Conservation (phyloP, 345 rosid species). For the Corymbia maculata region DNA sequence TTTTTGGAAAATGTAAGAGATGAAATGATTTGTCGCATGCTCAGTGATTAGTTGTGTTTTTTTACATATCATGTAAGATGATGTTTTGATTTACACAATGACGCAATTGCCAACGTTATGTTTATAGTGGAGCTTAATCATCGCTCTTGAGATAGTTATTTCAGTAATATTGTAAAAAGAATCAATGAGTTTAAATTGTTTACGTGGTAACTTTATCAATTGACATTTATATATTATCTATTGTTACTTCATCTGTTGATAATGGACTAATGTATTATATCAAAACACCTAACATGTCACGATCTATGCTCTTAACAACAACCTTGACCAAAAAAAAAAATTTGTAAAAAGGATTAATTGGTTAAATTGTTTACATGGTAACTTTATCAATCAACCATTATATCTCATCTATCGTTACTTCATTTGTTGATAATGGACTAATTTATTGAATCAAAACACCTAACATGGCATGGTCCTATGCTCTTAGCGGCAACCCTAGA, state of each 20-base stretch:
- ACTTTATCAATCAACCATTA: neutral
- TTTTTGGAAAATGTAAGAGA: neutral
- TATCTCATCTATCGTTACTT: too few relatives aligned
- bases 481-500: rapidly evolving
- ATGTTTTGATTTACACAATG: neutral
- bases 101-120: rapidly evolving
- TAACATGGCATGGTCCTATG: neutral
- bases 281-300: too few relatives aligned
- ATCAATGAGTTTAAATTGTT: neutral
- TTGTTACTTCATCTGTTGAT: too few relatives aligned
- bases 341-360: too few relatives aligned
- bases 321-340: too few relatives aligned
- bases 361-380: neutral
- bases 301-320: too few relatives aligned
- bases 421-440: neutral
- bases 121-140: neutral
- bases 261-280: neutral
- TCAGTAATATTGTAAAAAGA: neutral
- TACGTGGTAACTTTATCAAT: too few relatives aligned
- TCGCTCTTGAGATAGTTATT: neutral
- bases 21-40: neutral
- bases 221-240: too few relatives aligned
- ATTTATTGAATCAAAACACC: neutral
- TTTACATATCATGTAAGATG: neutral
- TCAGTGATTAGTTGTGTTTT: neutral